Base-by-base conservation (phyloP, 371 early-diverging fungal genomes). In the Fennellomyces sp. region DNA sequence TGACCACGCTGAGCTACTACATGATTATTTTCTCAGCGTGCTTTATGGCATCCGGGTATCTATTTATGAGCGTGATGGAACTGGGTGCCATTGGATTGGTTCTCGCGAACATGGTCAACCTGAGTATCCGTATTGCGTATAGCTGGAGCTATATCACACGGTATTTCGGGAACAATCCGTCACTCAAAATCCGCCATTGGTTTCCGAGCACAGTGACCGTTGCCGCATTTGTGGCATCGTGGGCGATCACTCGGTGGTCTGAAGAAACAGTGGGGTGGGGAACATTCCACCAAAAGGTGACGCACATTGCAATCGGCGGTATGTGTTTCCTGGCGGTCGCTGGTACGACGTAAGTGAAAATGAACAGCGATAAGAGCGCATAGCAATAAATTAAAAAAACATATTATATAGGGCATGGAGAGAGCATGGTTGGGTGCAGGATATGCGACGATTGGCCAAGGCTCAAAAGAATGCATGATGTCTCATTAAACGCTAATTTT, bases 31-130 rank as follows among this genome's bases (percentile, higher is more conserved):
- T 94, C 67, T 92, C 94, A 19, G 79, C 71, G 0, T 81, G 84
- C 8, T 97, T 94, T 66, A 84, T 90, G 52, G 28, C 65, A 3
- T 65, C 83, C 23, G 89, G 88, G 2, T 66, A 78, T 1, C 36
- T 88, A 10, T 78, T 90, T 63, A 85, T 92, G 74, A 64, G 78
- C 1, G 26, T 74, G 0, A 62, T 88, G 21, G 64, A 78, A 1
- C 35, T 88, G 58, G 95, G 93, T 8, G 89, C 92, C 2, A 72
- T 81, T 15, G 97, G 96, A 0, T 70, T 97, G 45, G 86, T 97
- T 0, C 29, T 91, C 15, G 94, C 95, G 11, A 97, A 97, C 66
- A 88, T 89, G 68, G 78, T 92, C 21, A 96, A 95, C 63, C 78
- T 97, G 72, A 61, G 70, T 1, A 75, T 94, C 56, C 87, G 98